Evolutionary conservation across 768 basidiomycete species (phyloP).

Genomic region (Thelephora ganbajun): DNA sequence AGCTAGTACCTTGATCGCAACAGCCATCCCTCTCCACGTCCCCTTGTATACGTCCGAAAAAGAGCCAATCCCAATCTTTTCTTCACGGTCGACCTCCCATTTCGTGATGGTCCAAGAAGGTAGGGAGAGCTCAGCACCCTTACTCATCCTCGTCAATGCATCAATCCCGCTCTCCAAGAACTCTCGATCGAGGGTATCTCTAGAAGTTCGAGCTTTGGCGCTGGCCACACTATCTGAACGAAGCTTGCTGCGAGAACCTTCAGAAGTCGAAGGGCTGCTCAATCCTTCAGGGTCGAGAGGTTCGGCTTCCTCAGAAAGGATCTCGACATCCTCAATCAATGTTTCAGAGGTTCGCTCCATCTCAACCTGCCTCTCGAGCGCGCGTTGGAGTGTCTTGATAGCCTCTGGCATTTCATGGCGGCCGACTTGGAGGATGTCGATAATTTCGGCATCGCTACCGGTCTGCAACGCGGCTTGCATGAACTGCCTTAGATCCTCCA

Average conservation of each 20-base stretch:
- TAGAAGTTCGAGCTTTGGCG: conserved; percentile 10
- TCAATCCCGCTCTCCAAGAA: conserved; percentile 66
- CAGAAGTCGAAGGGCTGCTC: background rate
- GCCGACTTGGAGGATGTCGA: conserved; percentile 45
- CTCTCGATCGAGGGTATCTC: conserved; percentile 47
- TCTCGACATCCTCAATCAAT: background rate
- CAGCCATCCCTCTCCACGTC: conserved; percentile 48
- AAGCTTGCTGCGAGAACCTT: background rate
- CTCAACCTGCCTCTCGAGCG: conserved; percentile 35
- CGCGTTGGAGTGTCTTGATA: conserved; percentile 65
- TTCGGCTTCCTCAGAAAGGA: background rate
- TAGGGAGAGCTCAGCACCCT: conserved; percentile 17
- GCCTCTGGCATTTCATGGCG: conserved; percentile 63
- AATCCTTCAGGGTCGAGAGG: background rate
- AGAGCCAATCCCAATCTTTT: conserved; percentile 57
- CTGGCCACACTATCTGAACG: background rate
- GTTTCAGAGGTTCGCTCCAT: conserved; percentile 13
- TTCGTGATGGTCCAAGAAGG: conserved; percentile 74
- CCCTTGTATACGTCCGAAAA: conserved; percentile 75
- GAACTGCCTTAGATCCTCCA: conserved; percentile 39
- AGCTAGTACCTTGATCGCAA: conserved; percentile 63
- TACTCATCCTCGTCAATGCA: conserved; percentile 49
- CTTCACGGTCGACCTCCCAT: conserved; percentile 63
- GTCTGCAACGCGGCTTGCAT: conserved; percentile 44
- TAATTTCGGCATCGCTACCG: conserved; percentile 49